These are phyloP conservation scores for Lupinus albus DNA, from an alignment of 306 rosid species.

Conservation along the genomic window DNA sequence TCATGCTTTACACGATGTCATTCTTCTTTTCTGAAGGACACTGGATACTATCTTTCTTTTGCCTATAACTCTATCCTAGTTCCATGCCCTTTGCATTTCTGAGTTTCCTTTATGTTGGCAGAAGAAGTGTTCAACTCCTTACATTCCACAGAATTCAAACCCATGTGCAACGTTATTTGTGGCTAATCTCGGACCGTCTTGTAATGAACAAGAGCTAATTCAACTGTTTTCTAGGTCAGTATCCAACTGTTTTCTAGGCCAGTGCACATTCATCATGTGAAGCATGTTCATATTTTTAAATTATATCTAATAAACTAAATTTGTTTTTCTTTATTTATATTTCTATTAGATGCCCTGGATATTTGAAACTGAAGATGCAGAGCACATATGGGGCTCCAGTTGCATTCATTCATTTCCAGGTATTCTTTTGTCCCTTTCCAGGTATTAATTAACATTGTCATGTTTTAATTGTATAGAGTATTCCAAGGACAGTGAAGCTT, in stretches of 20 bases:
- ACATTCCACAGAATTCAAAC: conserved; percentile 51
- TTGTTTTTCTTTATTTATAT: background rate
- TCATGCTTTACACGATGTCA: background rate
- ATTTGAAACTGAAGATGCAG: conserved; percentile 90
- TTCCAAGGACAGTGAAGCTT: conserved; percentile 76
- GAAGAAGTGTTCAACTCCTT: conserved; percentile 51
- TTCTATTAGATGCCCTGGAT: conserved; percentile 77
- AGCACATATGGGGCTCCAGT: conserved; percentile 93
- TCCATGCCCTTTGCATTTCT: background rate
- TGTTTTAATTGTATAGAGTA: conserved; percentile 49
- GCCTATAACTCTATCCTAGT: background rate
- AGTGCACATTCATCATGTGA: conserved; percentile 14
- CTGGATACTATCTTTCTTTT: background rate
- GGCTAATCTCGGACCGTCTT: conserved; percentile 88
- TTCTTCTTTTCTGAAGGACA: background rate
- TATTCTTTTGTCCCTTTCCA: conserved; percentile 38
- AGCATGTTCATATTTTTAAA: background rate
- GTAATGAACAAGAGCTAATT: conserved; percentile 81
- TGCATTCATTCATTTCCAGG: conserved; percentile 97
- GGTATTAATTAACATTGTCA: background rate
- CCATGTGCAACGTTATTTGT: conserved; percentile 89
- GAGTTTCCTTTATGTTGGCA: conserved; percentile 36
- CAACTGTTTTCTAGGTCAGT: conserved; percentile 87
- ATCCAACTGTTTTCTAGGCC: conserved; percentile 81
- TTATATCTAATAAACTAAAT: background rate